Evolutionary conservation across 495 filamentous ascomycete species (phyloP).

Genomic region (Evansstolkia leycettana): DNA sequence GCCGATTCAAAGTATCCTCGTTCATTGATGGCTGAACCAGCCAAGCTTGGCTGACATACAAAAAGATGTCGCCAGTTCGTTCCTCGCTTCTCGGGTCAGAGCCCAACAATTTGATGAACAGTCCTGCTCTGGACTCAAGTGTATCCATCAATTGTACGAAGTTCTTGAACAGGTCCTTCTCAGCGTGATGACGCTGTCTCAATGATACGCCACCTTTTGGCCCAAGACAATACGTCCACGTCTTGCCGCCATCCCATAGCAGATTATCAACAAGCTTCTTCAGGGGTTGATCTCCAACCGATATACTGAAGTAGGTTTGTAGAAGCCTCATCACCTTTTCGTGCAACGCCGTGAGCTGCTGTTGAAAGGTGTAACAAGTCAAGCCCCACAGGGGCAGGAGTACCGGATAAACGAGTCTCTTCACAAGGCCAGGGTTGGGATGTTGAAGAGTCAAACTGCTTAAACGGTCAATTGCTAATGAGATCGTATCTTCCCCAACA

Average conservation of each 20-base stretch:
- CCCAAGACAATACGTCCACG: constrained; percentile 33
- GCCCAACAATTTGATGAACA: constrained; percentile 43
- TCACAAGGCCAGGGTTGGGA: constrained; percentile 62
- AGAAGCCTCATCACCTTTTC: constrained; percentile 24
- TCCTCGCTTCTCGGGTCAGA: constrained; percentile 40
- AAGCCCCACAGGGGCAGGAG: constrained; percentile 61
- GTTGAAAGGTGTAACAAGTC: constrained; percentile 37
- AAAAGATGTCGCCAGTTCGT: constrained; percentile 48
- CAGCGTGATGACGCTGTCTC: constrained; percentile 8
- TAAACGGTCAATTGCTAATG: constrained; percentile 42
- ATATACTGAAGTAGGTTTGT: constrained; percentile 36
- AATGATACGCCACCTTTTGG: constrained; percentile 24
- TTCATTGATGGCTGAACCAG: constrained; percentile 24
- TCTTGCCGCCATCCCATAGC: constrained; percentile 37
- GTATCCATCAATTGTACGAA: constrained; percentile 28
- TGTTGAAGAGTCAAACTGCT: constrained; percentile 48
- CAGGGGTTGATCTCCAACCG: constrained; percentile 27
- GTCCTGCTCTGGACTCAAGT: constrained; percentile 28
- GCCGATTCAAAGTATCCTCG: constrained; percentile 9
- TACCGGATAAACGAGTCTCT: constrained; percentile 51
- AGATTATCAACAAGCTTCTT: constrained; percentile 35
- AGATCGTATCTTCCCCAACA: constrained; percentile 2
- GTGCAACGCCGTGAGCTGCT: constrained; percentile 15
- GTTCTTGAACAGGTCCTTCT: constrained; percentile 12
- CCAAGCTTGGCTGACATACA: constrained; percentile 51